A percentile compares a stretch with the other conserved stretches of the same genome.
Conservation (phyloP, 1,284 basidiomycete genomes). For the Sparassis latifolia region DNA sequence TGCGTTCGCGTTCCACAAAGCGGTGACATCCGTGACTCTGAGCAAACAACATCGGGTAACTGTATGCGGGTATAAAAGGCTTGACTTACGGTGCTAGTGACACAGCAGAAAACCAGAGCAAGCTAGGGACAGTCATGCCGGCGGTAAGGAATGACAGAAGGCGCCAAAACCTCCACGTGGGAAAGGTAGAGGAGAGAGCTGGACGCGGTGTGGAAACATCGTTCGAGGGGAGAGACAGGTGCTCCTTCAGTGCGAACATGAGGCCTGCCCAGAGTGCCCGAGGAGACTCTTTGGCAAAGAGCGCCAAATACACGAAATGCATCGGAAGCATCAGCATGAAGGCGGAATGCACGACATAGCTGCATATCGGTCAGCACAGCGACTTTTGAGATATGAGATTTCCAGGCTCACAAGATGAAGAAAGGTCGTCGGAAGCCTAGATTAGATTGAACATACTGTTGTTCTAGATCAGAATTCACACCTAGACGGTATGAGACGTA, state of each 20-base stretch:
- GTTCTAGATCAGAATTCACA: slow-evolving; percentile 1
- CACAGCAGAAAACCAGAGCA: slow-evolving; percentile 72
- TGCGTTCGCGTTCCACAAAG: slow-evolving; percentile 81
- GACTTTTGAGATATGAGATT: neutral
- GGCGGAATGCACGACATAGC: slow-evolving; percentile 71
- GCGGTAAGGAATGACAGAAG: slow-evolving; percentile 46
- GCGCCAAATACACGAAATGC: slow-evolving; percentile 57
- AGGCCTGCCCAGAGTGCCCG: slow-evolving; percentile 45
- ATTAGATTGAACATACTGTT: slow-evolving; percentile 68
- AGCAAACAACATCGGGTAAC: slow-evolving; percentile 9
- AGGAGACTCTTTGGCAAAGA: slow-evolving; percentile 39
- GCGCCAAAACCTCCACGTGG: slow-evolving; percentile 35
- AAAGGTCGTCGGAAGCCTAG: slow-evolving; percentile 70
- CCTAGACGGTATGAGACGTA: neutral
- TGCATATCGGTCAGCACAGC: slow-evolving; percentile 20
- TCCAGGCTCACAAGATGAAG: slow-evolving; percentile 60
- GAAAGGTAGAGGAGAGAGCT: slow-evolving; percentile 30
- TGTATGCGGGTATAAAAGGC: neutral
- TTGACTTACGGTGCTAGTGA: slow-evolving; percentile 62
- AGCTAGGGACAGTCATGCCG: slow-evolving; percentile 52
- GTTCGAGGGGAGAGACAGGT: slow-evolving; percentile 27
- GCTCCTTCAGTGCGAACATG: slow-evolving; percentile 41
- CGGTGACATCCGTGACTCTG: slow-evolving; percentile 75
- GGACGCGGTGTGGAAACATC: slow-evolving; percentile 15
- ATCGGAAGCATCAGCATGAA: slow-evolving; percentile 65